Base-by-base conservation (phyloP, 2,329 filamentous ascomycete species). In the Beauveria bassiana region DNA sequence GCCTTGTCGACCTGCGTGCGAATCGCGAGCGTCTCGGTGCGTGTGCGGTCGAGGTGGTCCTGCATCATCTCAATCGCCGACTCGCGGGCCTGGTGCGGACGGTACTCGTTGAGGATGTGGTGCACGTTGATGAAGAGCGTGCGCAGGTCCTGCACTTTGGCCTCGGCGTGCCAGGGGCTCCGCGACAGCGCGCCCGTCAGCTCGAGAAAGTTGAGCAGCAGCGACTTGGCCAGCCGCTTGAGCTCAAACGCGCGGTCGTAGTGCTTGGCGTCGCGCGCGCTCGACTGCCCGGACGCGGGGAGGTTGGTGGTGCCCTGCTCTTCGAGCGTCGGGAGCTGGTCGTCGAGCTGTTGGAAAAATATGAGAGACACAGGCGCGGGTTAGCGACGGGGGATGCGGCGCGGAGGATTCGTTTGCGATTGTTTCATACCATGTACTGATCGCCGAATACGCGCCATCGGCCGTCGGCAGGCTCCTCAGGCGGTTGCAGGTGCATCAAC, bases 101-200 rank as follows among this genome's bases (percentile, higher is more conserved):
- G 84, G 75, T 96, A 98, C 73, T 96, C 88, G 73, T 99, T 99
- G 66, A 98, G 86, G 59, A 96, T 82, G 70, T 96, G 91, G 74
- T 97, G 92, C 70, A 96, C 89, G 73, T 98, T 98, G 73, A 93
- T 87, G 65, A 96, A 88, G 31, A 98, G 77, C 18, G 88, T 92
- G 68, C 89, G 83, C 38, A 99, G 75, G 72, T 98, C 89, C 50
- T 85, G 79, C 51, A 93, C 81, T 71, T 96, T 96, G 47, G 85
- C 81, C 28, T 83, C 79, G 57, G 86, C 88, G 71, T 88, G 67
- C 47, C 67, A 51, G 0, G 74, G 72, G 26, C 66, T 67, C 20
- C 65, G 64, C 14, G 68, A 67, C 42, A 73, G 65, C 24, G 64
- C 66, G 61, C 91, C 91, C 0, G 89, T 78, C 5, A 98, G 83